Evolutionary conservation across 164 flowering plant species (phyloP).

Genomic region (Magnolia sinica): DNA sequence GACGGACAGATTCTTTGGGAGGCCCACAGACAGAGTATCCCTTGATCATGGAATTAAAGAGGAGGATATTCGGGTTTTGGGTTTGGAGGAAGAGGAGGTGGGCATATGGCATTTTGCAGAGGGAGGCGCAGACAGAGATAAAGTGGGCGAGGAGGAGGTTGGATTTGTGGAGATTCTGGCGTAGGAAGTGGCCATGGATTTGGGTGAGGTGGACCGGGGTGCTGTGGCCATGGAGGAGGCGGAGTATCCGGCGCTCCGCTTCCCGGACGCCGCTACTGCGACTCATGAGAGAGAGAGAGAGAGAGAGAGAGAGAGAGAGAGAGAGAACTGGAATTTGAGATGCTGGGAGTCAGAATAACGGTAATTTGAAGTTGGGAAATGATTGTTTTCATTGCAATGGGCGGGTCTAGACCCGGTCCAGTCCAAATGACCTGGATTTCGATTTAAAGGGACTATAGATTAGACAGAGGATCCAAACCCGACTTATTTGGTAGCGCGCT

Average conservation of each 20-base stretch:
- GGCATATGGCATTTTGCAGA: slow-evolving; percentile 49
- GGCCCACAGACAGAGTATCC: slow-evolving; percentile 58
- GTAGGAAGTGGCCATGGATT: slow-evolving; percentile 77
- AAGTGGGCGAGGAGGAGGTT: slow-evolving; percentile 78
- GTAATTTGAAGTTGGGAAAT: neutral
- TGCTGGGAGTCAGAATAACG: neutral
- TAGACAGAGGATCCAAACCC: neutral
- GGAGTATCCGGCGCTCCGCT: slow-evolving; percentile 57
- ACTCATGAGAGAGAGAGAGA: slow-evolving; percentile 7
- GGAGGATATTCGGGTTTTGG: slow-evolving; percentile 54
- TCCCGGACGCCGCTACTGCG: slow-evolving; percentile 27
- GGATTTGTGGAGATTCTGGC: slow-evolving; percentile 63
- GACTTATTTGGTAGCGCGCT: no score
- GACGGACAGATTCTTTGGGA: slow-evolving; percentile 33
- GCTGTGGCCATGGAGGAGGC: slow-evolving; percentile 62
- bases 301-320: neutral
- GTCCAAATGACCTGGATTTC: neutral
- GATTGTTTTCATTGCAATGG: neutral
- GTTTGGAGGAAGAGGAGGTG: slow-evolving; percentile 43
- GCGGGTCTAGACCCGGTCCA: neutral
- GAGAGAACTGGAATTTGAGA: slow-evolving; percentile 2
- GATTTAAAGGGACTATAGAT: neutral
- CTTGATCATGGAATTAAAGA: slow-evolving; percentile 82
- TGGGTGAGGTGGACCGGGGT: slow-evolving; percentile 49
- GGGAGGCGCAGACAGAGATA: slow-evolving; percentile 53